Base-by-base conservation (phyloP, 1,284 basidiomycete species). In the Amylostereum areolatum region DNA sequence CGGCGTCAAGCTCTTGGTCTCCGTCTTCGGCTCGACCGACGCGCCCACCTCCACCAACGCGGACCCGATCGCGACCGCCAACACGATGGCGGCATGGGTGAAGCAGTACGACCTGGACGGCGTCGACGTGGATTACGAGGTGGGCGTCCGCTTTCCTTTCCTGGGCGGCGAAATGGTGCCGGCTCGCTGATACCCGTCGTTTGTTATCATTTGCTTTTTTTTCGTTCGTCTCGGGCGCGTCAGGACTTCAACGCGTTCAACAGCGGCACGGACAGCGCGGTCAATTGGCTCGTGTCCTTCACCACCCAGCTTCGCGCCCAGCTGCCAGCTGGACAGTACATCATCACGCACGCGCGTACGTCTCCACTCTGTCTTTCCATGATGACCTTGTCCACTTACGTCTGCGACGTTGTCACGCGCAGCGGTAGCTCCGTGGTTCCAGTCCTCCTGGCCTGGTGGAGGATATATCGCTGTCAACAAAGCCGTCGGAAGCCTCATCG, bases 391-490 rank as follows among this genome's bases (percentile, higher is more conserved):
- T 35, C 24, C 35, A 29, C 25, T 30, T 24, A n/a, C n/a, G n/a
- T n/a, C n/a, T n/a, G n/a, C n/a, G n/a, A n/a, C n/a, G n/a, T n/a
- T n/a, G n/a, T n/a, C n/a, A n/a, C n/a, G 77, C 33, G 30, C 25
- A 43, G 41, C 41, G 12, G 41, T 43, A 11, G 41, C 41, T 8
- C 41, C 41, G 4, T 43, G 41, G 76, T 81, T 81, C 66, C 68
- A 75, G 24, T 68, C 55, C 43, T 61, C 57, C 42, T 81, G 72
- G 66, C 66, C 70, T 28, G 78, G 74, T 12, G 83, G 83, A 48
- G 82, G 76, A 7, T 85, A 85, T 59, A 68, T 83, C 30, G 73
- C 67, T 45, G 75, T 82, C 27, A 65, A 85, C 61, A 51, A 66
- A 44, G 59, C 65, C 5, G 82, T 85, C 29, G 84, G 84, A 6